Percentiles rank a stretch among this genome's conserved stretches.
Evolutionary conservation across 495 filamentous ascomycete species (phyloP).

Genomic region (Daldinia vernicosa): DNA sequence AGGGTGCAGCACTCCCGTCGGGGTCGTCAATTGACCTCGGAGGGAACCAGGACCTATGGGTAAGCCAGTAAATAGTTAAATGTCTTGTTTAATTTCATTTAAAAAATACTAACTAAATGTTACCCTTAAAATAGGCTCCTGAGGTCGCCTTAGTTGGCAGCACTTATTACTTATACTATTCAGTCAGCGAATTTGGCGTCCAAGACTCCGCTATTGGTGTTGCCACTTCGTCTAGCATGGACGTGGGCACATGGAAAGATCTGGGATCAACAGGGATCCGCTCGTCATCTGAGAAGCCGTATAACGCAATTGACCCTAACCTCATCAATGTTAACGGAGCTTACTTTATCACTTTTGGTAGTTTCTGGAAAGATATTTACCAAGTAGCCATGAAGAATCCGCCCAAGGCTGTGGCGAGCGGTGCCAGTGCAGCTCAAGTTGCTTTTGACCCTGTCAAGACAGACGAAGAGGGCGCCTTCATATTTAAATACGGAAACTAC

Average conservation of each 20-base stretch:
- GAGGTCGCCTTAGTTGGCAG: conserved; percentile 66
- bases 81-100: not conserved
- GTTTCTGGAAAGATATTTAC: conserved; percentile 74
- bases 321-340: conserved; percentile 57
- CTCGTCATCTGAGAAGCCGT: conserved; percentile 57
- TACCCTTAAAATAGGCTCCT: conserved; percentile 62
- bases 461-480: conserved; percentile 66
- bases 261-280: conserved; percentile 61
- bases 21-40: conserved; percentile 64
- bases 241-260: conserved; percentile 68
- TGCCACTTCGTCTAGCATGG: conserved; percentile 69
- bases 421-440: conserved; percentile 56
- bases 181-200: conserved; percentile 70
- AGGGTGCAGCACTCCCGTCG: conserved; percentile 64
- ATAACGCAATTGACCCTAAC: conserved; percentile 78
- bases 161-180: conserved; percentile 78
- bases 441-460: conserved; percentile 63
- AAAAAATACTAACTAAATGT: not conserved
- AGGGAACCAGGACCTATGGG: conserved; percentile 69
- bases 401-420: conserved; percentile 37
- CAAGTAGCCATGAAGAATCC: conserved; percentile 65
- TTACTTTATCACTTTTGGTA: conserved; percentile 71
- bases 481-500: conserved; percentile 64
- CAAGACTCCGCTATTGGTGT: conserved; percentile 72
- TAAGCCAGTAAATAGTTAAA: conserved; percentile 40